Conservation (phyloP, 768 basidiomycete genomes). For the Mycena crocata region DNA sequence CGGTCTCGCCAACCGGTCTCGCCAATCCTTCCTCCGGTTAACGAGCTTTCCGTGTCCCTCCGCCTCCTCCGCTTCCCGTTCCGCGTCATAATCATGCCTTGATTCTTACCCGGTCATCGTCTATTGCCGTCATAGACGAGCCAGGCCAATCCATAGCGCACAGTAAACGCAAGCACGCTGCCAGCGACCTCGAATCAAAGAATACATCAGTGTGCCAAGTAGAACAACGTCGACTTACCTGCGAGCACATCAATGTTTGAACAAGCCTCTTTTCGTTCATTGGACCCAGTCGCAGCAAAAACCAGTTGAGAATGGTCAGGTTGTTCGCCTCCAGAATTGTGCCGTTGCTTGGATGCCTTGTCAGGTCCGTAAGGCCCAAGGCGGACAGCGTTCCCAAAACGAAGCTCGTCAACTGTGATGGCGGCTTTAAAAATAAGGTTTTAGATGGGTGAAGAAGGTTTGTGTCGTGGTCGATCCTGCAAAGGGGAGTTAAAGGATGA, state of each 20-base stretch:
- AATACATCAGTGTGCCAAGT: constrained; percentile 3
- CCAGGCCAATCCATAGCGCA: constrained; percentile 91
- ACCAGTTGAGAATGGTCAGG: constrained; percentile 89
- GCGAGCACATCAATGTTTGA: constrained; percentile 75
- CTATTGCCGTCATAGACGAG: constrained; percentile 94
- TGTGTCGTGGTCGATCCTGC: constrained; percentile 80
- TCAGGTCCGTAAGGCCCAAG: constrained; percentile 77
- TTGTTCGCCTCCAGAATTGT: constrained; percentile 82
- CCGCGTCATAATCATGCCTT: constrained; percentile 19
- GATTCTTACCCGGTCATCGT: constrained; percentile 55
- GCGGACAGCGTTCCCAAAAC: constrained; percentile 69
- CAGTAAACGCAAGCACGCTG: constrained; percentile 83
- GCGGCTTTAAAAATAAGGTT: constrained; percentile 67
- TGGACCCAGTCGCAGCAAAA: constrained; percentile 83
- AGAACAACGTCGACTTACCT: constrained; percentile 57
- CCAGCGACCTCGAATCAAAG: constrained; percentile 65
- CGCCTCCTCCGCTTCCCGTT: constrained; percentile 2
- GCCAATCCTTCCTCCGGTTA: neutral
- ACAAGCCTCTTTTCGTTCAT: constrained; percentile 89
- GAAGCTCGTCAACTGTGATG: constrained; percentile 63
- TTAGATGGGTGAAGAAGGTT: constrained; percentile 85
- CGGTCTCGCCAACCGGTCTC: too few species aligned
- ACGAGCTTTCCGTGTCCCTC: neutral
- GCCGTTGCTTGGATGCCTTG: constrained; percentile 63
- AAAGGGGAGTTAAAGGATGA: constrained; percentile 2